A percentile compares a stretch with the other conserved stretches of the same genome.
These are phyloP conservation scores for Colletotrichum spinosum DNA, from an alignment of 2,329 filamentous ascomycete species.

Conservation along the genomic window DNA sequence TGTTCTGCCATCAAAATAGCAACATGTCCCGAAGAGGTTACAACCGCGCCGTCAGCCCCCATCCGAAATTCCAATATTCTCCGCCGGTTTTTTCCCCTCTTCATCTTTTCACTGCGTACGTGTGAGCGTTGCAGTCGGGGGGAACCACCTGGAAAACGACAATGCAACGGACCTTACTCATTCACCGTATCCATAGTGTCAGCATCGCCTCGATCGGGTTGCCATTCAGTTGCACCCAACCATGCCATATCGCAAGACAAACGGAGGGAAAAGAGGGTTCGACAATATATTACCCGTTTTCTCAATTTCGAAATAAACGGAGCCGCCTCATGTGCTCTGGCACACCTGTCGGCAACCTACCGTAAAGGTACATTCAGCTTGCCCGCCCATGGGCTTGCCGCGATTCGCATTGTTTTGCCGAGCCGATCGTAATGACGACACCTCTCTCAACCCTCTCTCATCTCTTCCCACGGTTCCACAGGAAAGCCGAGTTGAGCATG, in stretches of 20 bases:
- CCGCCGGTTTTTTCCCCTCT: background rate
- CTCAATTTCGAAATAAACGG: too few species aligned
- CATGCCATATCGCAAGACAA: too few species aligned
- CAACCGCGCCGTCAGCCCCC: background rate
- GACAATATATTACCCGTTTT: too few species aligned
- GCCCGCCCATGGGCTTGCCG: background rate
- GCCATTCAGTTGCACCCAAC: too few species aligned
- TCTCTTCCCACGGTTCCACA: background rate
- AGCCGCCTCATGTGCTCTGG: too few species aligned
- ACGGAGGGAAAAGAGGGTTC: too few species aligned
- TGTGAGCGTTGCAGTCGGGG: too few species aligned
- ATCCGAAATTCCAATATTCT: slow-evolving; percentile 8
- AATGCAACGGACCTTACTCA: slow-evolving; percentile 25
- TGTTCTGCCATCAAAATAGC: slow-evolving; percentile 4
- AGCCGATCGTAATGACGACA: slow-evolving; percentile 37
- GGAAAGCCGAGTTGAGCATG: background rate
- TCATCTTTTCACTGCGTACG: too few species aligned
- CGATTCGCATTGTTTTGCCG: slow-evolving; percentile 22
- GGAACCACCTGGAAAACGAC: too few species aligned
- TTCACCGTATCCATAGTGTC: background rate
- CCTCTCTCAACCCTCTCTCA: background rate
- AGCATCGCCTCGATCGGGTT: too few species aligned
- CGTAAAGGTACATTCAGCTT: too few species aligned
- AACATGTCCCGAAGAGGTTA: slow-evolving; percentile 12
- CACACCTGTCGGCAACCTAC: too few species aligned